Conservation (phyloP, 768 basidiomycete species). For the Mycena floridula region DNA sequence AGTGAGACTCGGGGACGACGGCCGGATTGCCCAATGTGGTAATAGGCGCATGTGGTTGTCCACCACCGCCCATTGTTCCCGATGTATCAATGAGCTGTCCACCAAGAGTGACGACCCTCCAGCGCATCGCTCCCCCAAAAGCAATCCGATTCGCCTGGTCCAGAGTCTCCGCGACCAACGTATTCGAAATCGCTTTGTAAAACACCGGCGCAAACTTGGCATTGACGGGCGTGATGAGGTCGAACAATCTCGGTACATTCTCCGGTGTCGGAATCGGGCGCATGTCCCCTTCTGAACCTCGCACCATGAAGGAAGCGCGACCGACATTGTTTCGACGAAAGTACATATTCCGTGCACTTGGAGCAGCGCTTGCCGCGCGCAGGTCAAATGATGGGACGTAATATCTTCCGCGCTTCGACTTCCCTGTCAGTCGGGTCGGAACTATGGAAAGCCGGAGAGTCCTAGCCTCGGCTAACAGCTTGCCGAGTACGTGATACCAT, state of each 20-base stretch:
- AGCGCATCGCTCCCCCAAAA: conserved; percentile 62
- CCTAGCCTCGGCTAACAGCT: too few relatives aligned
- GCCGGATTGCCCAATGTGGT: too few relatives aligned
- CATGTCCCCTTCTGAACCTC: conserved; percentile 65
- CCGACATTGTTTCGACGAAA: conserved; percentile 87
- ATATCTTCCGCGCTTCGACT: too few relatives aligned
- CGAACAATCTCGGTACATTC: conserved; percentile 85
- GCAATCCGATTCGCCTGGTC: conserved; percentile 95
- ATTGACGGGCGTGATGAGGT: conserved; percentile 93
- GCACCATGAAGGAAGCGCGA: conserved; percentile 87
- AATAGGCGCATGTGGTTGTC: conserved; percentile 60
- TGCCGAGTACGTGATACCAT: too few relatives aligned
- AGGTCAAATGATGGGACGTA: too few relatives aligned
- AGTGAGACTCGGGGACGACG: too few relatives aligned
- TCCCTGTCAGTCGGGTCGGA: too few relatives aligned
- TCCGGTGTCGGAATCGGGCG: conserved; percentile 63
- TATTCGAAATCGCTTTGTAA: conserved; percentile 81
- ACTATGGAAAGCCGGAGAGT: too few relatives aligned
- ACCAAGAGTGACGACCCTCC: conserved; percentile 90
- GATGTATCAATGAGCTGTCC: conserved; percentile 93
- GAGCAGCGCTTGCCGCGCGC: too few relatives aligned
- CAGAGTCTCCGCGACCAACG: conserved; percentile 85
- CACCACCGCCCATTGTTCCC: conserved; percentile 97
- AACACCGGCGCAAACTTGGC: conserved; percentile 79
- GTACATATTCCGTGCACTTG: too few relatives aligned